Conservation (phyloP, 208 protist genomes). For the Trypanosoma lewisi region DNA sequence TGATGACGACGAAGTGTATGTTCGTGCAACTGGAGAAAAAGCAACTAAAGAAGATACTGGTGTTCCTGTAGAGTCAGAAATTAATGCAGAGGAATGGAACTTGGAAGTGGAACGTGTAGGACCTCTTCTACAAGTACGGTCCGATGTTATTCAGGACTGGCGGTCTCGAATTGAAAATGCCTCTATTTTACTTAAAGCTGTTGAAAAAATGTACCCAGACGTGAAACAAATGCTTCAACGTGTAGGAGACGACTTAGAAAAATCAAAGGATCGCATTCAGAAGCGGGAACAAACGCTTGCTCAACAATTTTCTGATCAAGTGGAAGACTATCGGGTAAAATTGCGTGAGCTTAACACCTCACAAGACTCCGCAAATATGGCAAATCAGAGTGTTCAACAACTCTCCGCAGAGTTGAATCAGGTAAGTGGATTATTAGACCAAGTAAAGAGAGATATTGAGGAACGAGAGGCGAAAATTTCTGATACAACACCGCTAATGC, state of each 20-base stretch:
- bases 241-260: conserved; percentile 82
- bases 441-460: conserved; percentile 84
- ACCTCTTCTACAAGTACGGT: conserved; percentile 73
- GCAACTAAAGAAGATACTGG: conserved; percentile 38
- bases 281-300: conserved; percentile 88
- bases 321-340: conserved; percentile 87
- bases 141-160: conserved; percentile 72
- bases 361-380: conserved; percentile 70
- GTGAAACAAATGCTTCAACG: conserved; percentile 83
- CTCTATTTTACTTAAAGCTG: conserved; percentile 74
- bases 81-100: conserved; percentile 87
- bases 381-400: conserved; percentile 82
- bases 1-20: conserved; percentile 81
- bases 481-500: conserved; percentile 85
- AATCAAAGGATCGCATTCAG: conserved; percentile 82
- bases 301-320: conserved; percentile 88
- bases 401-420: conserved; percentile 88
- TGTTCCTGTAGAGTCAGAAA: conserved; percentile 45
- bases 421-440: conserved; percentile 79
- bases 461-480: conserved; percentile 86
- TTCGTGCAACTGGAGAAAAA: conserved; percentile 46
- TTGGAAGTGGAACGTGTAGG: conserved; percentile 88
- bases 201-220: conserved; percentile 90
- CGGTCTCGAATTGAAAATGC: conserved; percentile 81
- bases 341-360: conserved; percentile 84